phyloP scores from a whole-genome alignment of 2,329 filamentous ascomycete species.

The Penicillium palitans region DNA sequence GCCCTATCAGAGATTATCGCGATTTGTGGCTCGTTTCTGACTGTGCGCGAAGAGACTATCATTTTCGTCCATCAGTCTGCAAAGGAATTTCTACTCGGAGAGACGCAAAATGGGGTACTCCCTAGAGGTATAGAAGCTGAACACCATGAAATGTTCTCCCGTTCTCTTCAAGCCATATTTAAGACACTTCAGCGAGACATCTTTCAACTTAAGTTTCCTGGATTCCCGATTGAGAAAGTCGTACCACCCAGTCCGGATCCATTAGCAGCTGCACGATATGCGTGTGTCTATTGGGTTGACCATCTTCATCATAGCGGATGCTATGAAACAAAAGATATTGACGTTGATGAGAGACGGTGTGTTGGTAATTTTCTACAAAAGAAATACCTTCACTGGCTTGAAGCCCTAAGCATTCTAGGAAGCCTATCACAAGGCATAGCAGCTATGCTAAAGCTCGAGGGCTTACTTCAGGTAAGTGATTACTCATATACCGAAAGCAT shows the following conservation, averaged over 20 bases:
- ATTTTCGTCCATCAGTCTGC: constrained; percentile 32
- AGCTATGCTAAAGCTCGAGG: constrained; percentile 13
- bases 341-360: background rate
- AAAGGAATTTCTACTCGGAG: constrained; percentile 21
- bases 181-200: constrained; percentile 23
- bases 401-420: constrained; percentile 30
- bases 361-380: constrained; percentile 22
- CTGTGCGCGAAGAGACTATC: constrained; percentile 15
- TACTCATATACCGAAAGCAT: too few relatives aligned
- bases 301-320: constrained; percentile 25
- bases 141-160: constrained; percentile 36
- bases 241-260: constrained; percentile 23
- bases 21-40: constrained; percentile 29
- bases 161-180: constrained; percentile 36
- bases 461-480: constrained; percentile 13
- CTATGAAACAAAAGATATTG: too few relatives aligned
- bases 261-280: constrained; percentile 20
- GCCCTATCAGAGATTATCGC: constrained; percentile 15
- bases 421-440: constrained; percentile 17
- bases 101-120: constrained; percentile 26
- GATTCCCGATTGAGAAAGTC: too few relatives aligned
- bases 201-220: too few relatives aligned
- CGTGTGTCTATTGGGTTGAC: constrained; percentile 29
- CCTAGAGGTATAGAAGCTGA: constrained; percentile 19
- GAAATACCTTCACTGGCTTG: constrained; percentile 33